phyloP scores from a whole-genome alignment of 2,329 filamentous ascomycete species.

The Raffaelea deltoideospora region DNA sequence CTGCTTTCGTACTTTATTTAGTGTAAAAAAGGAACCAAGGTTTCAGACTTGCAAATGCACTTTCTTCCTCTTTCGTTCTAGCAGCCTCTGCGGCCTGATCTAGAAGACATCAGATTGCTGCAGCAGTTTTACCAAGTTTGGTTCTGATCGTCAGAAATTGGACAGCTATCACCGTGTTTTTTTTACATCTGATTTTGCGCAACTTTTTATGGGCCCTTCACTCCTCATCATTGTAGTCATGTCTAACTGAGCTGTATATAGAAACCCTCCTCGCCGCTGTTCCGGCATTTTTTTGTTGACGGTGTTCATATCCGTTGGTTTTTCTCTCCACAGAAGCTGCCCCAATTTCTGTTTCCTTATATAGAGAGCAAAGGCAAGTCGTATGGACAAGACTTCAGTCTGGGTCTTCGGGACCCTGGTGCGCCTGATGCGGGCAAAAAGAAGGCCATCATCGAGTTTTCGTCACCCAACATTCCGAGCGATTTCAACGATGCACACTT shows the following conservation, averaged over 20 bases:
- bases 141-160: background rate
- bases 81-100: background rate
- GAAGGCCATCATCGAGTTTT: constrained; percentile 54
- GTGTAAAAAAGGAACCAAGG: too few relatives aligned
- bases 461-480: constrained; percentile 59
- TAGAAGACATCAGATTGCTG: too few relatives aligned
- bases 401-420: constrained; percentile 38
- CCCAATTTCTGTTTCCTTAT: constrained; percentile 39
- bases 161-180: background rate
- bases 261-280: constrained; percentile 4
- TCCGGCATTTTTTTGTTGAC: constrained; percentile 36
- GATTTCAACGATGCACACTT: constrained; percentile 64
- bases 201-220: too few relatives aligned
- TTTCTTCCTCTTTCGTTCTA: too few relatives aligned
- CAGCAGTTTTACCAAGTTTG: too few relatives aligned
- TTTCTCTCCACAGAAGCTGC: constrained; percentile 43
- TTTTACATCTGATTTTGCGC: background rate
- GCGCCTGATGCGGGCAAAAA: constrained; percentile 23
- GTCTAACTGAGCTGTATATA: too few relatives aligned
- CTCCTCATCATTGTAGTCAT: too few relatives aligned
- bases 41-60: background rate
- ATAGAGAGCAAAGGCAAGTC: constrained; percentile 38
- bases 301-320: constrained; percentile 51
- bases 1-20: too few relatives aligned
- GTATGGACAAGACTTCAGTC: constrained; percentile 44